Evolutionary conservation across 192 early-diverging fungal species (phyloP), one percentile per base, ranked within the genome.

Genomic region (Coemansia sp.): DNA sequence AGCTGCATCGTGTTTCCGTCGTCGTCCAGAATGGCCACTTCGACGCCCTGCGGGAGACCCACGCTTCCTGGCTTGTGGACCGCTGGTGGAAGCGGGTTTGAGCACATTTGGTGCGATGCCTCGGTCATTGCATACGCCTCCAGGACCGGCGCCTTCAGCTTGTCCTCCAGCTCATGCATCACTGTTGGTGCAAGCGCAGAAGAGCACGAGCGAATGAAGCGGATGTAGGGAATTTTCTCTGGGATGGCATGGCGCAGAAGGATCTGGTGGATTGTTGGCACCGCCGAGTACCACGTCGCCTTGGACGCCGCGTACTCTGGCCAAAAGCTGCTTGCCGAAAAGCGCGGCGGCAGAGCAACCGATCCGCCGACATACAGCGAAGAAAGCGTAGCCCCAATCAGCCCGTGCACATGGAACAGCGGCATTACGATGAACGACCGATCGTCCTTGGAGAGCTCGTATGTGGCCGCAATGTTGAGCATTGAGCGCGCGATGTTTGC

Each of bases 51-150:
- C 12, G 87, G 88, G 10, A 89, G 35, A 9, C 93, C 93, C 10
- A 93, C 92, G 34, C 91, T 91, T 24, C 92, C 93, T 8, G 92
- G 85, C 75, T 93, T 93, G 78, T 88, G 87, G 51, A 63, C 63
- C 30, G 81, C 77, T 1, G 87, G 87, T 5, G 91, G 91, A 38
- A 93, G 75, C 51, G 88, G 90, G 63, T 93, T 92, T 24, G 91
- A 90, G 59, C 90, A 91, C 86, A 95, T 91, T 79, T 94, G 93
- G 71, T 95, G 93, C 15, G 92, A 73, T n/a, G 92, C 92, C 81
- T 95, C 93, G 5, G 92, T 92, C 92, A 94, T 92, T 21, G 93
- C 91, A 65, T 93, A 92, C 0, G 92, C 92, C 74, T 92, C 91
- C 41, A 95, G 73, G 4, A 95, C 90, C 15, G 91, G 92, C 1